Base-by-base conservation (phyloP, 495 filamentous ascomycete genomes). In the Oidiodendron maius region DNA sequence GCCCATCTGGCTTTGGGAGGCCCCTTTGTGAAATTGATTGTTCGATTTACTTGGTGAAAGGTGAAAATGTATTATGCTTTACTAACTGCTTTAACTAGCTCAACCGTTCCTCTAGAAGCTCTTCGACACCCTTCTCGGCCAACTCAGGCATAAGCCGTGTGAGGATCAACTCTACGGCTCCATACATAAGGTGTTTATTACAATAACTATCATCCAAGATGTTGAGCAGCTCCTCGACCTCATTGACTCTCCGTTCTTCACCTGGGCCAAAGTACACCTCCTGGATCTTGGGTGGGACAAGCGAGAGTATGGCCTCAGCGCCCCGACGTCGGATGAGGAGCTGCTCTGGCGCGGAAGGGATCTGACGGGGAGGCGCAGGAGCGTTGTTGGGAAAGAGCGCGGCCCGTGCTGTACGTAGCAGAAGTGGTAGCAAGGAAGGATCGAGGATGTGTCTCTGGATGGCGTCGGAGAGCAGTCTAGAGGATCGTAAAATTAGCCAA, bases 161-260 rank as follows among this genome's bases (percentile, higher is more conserved):
- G 12, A 98, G 68, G 0, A 95, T 50, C 44, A 87, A 67, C 64
- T 97, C 93, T 32, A 96, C 57, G 32, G 89, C 71, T 18, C 75
- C 69, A 55, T 91, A 94, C 36, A 91, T 63, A 9, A 98, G 65
- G 63, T 97, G 90, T 65, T 86, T 91, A 68, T 96, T 97, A 62
- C 86, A 80, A 65, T 95, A 96, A 10, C 74, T 75, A 63, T 95
- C 87, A 2, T 74, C 75, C 58, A 95, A 86, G 13, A 87, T 67
- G 55, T 89, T 83, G 16, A 96, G 73, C 20, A 85, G 69, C 17
- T 60, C 46, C 46, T 59, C 52, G 11, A 62, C 47, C 46, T 63
- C 48, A 36, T 20, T 47, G 15, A 58, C 43, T 18, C 55, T 45
- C 11, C 46, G 30, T 26, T 55, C 59, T 38, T 22, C 48, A 11